Conservation (phyloP, 768 basidiomycete species). For the Termitomyces sp. region DNA sequence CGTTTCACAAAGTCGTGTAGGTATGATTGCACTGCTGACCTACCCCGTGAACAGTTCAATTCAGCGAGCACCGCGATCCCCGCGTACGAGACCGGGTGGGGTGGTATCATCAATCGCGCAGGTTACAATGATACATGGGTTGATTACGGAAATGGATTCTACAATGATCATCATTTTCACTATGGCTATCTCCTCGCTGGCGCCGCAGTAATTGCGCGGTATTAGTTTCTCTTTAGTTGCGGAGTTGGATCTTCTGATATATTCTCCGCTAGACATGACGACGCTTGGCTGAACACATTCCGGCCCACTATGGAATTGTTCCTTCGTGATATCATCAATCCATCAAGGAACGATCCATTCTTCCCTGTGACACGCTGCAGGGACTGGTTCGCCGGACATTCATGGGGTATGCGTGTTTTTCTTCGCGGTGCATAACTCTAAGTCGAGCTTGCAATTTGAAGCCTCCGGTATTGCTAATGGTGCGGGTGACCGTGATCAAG, state of each 20-base stretch:
- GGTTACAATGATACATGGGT: constrained; percentile 24
- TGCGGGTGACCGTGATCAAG: constrained; percentile 27
- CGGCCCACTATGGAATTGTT: constrained; percentile 21
- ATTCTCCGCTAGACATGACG: not conserved
- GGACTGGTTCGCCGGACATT: constrained; percentile 33
- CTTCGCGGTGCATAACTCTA: not conserved
- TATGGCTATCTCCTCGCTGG: constrained; percentile 28
- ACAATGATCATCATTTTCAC: constrained; percentile 32
- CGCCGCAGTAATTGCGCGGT: constrained; percentile 27
- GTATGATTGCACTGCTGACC: not conserved
- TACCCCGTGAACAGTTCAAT: constrained; percentile 9
- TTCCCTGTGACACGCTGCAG: constrained; percentile 26
- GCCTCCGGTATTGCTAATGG: constrained; percentile 30
- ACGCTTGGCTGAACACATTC: constrained; percentile 20
- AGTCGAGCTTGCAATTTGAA: constrained; percentile 3
- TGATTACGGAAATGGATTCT: constrained; percentile 29
- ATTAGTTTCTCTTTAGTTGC: not conserved
- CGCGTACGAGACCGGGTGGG: constrained; percentile 30
- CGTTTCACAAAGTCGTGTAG: not conserved
- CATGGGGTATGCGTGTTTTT: constrained; percentile 23
- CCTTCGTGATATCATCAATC: constrained; percentile 29
- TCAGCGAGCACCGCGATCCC: constrained; percentile 17
- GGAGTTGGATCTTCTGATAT: not conserved
- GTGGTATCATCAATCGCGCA: constrained; percentile 27
- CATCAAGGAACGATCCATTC: constrained; percentile 23